These are phyloP conservation scores for Aspergillus wentii DNA, from an alignment of 495 filamentous ascomycete species.

Conservation along the genomic window DNA sequence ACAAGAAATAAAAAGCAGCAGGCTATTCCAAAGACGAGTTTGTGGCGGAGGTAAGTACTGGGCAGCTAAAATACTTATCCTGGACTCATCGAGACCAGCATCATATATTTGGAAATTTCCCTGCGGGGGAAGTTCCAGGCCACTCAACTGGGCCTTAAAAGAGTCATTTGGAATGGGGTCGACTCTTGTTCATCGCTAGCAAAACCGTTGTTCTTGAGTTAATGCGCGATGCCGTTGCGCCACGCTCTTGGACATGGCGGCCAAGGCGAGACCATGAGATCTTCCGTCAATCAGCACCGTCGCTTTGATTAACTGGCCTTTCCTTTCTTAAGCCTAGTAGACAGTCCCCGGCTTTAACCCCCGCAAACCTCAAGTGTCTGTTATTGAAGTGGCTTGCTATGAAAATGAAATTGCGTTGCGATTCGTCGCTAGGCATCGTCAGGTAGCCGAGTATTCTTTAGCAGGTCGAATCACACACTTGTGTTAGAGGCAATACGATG, in stretches of 20 bases:
- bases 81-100: constrained; percentile 3
- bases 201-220: too few species aligned
- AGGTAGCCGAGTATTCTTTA: too few species aligned
- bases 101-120: constrained; percentile 15
- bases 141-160: neutral
- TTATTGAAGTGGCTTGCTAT: too few species aligned
- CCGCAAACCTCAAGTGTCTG: constrained; percentile 10
- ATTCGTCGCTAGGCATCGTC: constrained; percentile 1
- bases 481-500: too few species aligned
- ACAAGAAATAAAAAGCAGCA: constrained; percentile 7
- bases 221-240: constrained; percentile 5
- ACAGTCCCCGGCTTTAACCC: neutral
- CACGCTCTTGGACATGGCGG: constrained; percentile 12
- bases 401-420: neutral
- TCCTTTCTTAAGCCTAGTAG: constrained; percentile 1
- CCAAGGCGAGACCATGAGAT: constrained; percentile 14
- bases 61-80: constrained; percentile 17
- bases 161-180: neutral
- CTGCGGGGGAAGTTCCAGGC: constrained; percentile 15
- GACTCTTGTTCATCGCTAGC: too few species aligned
- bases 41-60: constrained; percentile 11
- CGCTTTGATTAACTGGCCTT: neutral
- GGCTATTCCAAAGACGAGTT: constrained; percentile 3
- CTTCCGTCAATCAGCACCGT: constrained; percentile 33
- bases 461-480: too few species aligned